Evolutionary conservation across 1,284 basidiomycete genomes (phyloP).

Genomic region (Acaromyces ingoldii): DNA sequence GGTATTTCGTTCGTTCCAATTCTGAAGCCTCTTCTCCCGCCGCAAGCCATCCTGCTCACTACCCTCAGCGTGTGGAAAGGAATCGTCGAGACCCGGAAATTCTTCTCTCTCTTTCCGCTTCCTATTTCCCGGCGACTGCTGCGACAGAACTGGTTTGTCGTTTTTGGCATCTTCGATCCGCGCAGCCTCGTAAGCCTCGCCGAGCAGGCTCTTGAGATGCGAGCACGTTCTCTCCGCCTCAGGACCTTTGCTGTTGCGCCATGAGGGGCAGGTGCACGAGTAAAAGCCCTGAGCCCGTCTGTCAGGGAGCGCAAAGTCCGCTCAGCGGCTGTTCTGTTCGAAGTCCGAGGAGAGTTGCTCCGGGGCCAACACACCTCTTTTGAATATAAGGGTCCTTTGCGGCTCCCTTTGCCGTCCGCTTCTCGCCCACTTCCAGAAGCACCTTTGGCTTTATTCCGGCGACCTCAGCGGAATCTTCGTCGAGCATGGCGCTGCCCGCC

Average conservation of each 20-base stretch:
- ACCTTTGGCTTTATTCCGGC: not conserved
- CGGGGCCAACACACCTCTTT: no score
- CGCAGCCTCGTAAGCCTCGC: constrained; percentile 59
- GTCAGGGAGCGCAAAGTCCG: not conserved
- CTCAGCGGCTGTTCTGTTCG: no score
- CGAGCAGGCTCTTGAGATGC: constrained; percentile 59
- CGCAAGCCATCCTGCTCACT: no score
- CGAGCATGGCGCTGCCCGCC: no score
- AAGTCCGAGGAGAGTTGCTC: no score
- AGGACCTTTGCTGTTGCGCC: constrained; percentile 56
- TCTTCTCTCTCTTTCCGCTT: no score
- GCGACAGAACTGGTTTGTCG: no score
- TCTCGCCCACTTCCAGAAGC: not conserved
- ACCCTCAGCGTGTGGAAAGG: no score
- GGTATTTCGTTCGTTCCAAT: constrained; percentile 1
- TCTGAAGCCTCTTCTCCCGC: not conserved
- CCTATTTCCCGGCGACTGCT: no score
- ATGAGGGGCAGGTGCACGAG: constrained; percentile 50
- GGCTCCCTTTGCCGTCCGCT: constrained; percentile 2
- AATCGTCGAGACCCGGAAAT: no score
- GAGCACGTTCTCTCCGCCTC: constrained; percentile 62
- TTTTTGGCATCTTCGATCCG: constrained; percentile 55
- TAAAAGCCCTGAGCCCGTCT: constrained; percentile 57
- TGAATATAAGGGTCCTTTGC: constrained; percentile 5
- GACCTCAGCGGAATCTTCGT: no score